Evolutionary conservation across 352 stramenopile species (phyloP).

Genomic region (Globisporangium canariense): DNA sequence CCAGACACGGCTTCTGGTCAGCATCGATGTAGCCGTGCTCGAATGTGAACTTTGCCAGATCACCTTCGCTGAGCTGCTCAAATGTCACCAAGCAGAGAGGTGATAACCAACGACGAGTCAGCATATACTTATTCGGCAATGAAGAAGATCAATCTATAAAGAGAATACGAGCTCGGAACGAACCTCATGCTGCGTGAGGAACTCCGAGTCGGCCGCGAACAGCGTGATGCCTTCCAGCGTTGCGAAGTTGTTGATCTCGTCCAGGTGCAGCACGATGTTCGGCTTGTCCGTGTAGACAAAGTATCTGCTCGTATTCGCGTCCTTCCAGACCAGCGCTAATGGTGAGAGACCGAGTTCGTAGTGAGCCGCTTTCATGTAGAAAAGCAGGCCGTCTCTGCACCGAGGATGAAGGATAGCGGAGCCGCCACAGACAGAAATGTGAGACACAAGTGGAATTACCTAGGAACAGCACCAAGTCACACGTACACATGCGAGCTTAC

Average conservation of each 20-base stretch:
- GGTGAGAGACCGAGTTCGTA: conserved; percentile 88
- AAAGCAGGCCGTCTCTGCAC: conserved; percentile 84
- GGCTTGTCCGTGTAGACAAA: conserved; percentile 68
- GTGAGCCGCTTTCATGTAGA: conserved; percentile 87
- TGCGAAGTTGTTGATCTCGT: conserved; percentile 42
- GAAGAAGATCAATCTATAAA: not conserved
- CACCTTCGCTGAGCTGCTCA: conserved; percentile 59
- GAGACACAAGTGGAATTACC: not conserved
- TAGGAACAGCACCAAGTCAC: not conserved
- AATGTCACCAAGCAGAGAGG: not conserved
- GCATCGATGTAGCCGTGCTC: conserved; percentile 54
- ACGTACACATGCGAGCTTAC: conserved; percentile 27
- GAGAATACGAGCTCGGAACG: not conserved
- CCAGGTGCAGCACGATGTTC: conserved; percentile 67
- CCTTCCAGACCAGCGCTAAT: conserved; percentile 89
- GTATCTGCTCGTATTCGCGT: conserved; percentile 80
- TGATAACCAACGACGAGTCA: not conserved
- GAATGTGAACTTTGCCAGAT: conserved; percentile 79
- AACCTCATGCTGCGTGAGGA: conserved; percentile 68
- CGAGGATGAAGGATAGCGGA: not conserved
- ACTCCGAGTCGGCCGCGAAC: conserved; percentile 36
- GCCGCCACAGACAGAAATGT: not conserved
- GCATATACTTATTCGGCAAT: not conserved
- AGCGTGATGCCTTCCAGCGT: conserved; percentile 76
- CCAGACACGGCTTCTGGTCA: conserved; percentile 42